phyloP scores from a whole-genome alignment of 345 rosid species.

The Populus tremula region DNA sequence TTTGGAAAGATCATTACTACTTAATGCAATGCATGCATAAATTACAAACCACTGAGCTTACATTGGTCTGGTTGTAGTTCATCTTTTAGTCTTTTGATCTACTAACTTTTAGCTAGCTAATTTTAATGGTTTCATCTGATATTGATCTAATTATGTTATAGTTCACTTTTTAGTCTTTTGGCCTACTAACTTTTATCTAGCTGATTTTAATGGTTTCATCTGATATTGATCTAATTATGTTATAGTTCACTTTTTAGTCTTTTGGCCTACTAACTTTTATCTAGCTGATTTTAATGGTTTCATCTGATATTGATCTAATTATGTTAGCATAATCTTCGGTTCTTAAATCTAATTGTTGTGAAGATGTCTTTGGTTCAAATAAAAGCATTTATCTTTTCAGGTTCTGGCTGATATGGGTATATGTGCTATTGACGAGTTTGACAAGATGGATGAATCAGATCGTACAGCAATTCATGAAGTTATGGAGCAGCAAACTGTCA shows the following conservation, averaged over 20 bases:
- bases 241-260: background rate
- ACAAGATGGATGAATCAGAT: conserved; percentile 99
- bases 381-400: conserved; percentile 40
- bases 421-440: conserved; percentile 99
- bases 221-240: background rate
- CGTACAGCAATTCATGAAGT: conserved; percentile 98
- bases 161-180: background rate
- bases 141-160: background rate
- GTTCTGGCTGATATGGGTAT: conserved; percentile 99
- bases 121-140: background rate
- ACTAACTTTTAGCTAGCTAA: background rate
- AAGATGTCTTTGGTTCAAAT: conserved; percentile 10
- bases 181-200: background rate
- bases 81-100: background rate
- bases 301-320: conserved; percentile 3
- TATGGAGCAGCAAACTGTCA: conserved; percentile 99
- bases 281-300: background rate
- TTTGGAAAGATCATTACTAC: background rate
- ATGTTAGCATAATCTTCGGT: background rate
- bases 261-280: background rate
- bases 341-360: conserved; percentile 2
- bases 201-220: background rate
- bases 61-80: background rate
- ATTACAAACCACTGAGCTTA: background rate
- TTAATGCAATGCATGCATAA: background rate